Conservation (phyloP, 306 rosid genomes). For the Cucurbita argyrosperma region DNA sequence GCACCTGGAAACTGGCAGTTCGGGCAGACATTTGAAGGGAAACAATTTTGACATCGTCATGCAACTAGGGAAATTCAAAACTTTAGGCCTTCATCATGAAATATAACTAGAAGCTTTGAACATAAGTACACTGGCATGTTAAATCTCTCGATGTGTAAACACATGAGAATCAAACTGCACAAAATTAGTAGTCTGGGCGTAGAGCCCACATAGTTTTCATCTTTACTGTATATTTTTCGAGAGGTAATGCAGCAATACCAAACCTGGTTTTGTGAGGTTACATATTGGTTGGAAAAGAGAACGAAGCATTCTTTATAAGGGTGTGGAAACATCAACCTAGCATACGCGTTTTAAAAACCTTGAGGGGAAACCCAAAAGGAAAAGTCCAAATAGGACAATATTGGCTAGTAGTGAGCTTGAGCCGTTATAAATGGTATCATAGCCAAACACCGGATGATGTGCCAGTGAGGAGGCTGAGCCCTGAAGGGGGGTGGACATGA, state of each 20-base stretch:
- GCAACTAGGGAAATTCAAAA: neutral
- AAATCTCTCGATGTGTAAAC: neutral
- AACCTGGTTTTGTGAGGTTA: neutral
- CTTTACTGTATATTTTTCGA: neutral
- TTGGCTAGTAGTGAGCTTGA: too few species aligned
- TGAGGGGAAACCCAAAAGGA: too few species aligned
- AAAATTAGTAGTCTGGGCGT: neutral
- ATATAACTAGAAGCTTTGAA: neutral
- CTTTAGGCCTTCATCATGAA: neutral
- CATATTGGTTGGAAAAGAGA: too few species aligned
- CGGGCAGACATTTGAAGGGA: conserved; percentile 85
- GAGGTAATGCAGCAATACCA: neutral
- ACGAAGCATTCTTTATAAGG: too few species aligned
- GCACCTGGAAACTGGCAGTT: conserved; percentile 70
- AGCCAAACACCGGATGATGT: too few species aligned
- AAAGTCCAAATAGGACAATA: too few species aligned
- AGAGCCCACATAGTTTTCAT: neutral
- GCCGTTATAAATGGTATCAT: too few species aligned
- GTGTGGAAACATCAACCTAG: too few species aligned
- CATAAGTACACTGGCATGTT: neutral
- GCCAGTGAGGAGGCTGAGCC: too few species aligned
- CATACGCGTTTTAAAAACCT: too few species aligned
- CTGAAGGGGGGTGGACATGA: too few species aligned
- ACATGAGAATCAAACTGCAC: neutral
- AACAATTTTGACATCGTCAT: conserved; percentile 33